phyloP scores from a whole-genome alignment of 1,284 basidiomycete species.

The Rhodotorula sp. region DNA sequence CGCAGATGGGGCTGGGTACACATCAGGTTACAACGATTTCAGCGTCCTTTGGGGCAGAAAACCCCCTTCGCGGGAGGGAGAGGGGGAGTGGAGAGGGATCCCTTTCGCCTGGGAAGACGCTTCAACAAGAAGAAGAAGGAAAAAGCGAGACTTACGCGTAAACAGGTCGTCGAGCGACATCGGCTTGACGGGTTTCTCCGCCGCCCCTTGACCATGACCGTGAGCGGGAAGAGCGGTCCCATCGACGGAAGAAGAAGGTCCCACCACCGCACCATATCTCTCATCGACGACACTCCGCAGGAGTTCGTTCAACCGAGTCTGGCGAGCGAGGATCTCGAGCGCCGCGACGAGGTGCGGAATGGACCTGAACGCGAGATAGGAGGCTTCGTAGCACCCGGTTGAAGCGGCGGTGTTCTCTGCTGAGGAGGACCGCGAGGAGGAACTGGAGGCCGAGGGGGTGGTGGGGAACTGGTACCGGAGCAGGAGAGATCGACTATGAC shows the following conservation, averaged over 20 bases:
- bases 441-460: background rate
- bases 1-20: background rate
- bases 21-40: too few species aligned
- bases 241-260: too few species aligned
- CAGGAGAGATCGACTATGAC: background rate
- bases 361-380: background rate
- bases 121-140: too few species aligned
- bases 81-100: too few species aligned
- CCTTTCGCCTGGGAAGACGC: too few species aligned
- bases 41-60: too few species aligned
- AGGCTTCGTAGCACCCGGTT: background rate
- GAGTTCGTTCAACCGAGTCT: conserved; percentile 7
- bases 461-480: too few species aligned
- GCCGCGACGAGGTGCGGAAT: background rate
- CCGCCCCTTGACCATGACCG: background rate
- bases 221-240: too few species aligned
- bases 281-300: background rate
- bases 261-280: too few species aligned
- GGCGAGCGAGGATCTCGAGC: background rate
- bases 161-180: conserved; percentile 12
- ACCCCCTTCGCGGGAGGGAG: too few species aligned
- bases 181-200: background rate
- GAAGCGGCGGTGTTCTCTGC: background rate
- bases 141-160: background rate
- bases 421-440: background rate